Evolutionary conservation across 768 basidiomycete genomes (phyloP).

Genomic region (Panaeolus papilionaceus): DNA sequence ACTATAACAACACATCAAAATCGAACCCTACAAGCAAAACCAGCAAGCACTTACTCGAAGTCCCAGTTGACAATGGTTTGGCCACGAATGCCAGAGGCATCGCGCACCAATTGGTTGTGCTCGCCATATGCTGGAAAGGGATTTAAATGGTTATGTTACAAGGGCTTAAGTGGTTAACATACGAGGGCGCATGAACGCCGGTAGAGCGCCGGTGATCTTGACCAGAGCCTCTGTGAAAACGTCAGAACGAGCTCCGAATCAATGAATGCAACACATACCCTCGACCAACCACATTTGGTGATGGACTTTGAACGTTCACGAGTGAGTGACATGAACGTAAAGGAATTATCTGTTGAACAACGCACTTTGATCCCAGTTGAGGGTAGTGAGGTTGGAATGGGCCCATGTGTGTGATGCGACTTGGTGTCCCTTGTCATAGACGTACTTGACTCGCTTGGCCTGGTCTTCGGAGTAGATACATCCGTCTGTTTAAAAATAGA

Average conservation of each 20-base stretch:
- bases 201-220: slow-evolving; percentile 39
- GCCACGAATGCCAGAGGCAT: slow-evolving; percentile 28
- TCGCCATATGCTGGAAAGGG: slow-evolving; percentile 38
- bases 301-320: slow-evolving; percentile 24
- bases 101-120: slow-evolving; percentile 38
- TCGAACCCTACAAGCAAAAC: neutral
- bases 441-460: slow-evolving; percentile 36
- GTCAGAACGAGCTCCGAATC: neutral
- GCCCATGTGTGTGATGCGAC: slow-evolving; percentile 43
- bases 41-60: slow-evolving; percentile 34
- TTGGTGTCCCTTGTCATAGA: slow-evolving; percentile 38
- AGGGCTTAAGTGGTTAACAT: slow-evolving; percentile 15
- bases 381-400: slow-evolving; percentile 37
- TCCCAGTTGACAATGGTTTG: slow-evolving; percentile 40
- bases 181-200: slow-evolving; percentile 46
- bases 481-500: slow-evolving; percentile 26
- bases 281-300: slow-evolving; percentile 30
- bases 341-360: neutral
- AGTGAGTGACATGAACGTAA: neutral
- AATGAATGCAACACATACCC: slow-evolving; percentile 19
- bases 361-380: slow-evolving; percentile 36
- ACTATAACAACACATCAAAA: slow-evolving; percentile 23
- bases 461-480: slow-evolving; percentile 39
- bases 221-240: slow-evolving; percentile 31
- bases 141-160: neutral